phyloP scores from a whole-genome alignment of 768 basidiomycete species.

The Podaxis mareebaensis region DNA sequence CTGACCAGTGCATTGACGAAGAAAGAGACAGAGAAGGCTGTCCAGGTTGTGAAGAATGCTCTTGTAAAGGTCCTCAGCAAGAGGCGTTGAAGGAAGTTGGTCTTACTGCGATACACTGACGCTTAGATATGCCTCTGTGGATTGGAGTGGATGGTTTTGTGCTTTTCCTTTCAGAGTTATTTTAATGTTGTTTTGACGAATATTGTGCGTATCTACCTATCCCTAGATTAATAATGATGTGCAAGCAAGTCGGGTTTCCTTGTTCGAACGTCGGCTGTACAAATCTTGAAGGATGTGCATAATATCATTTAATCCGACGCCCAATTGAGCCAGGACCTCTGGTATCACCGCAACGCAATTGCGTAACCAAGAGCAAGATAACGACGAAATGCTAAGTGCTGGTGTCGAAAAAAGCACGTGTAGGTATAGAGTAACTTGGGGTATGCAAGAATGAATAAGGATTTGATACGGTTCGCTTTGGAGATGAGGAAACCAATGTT shows the following conservation, averaged over 20 bases:
- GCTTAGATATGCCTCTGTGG: background rate
- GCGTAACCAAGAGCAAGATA: background rate
- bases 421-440: background rate
- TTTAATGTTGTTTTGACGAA: background rate
- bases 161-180: background rate
- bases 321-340: background rate
- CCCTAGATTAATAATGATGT: conserved; percentile 4
- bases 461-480: background rate
- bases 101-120: background rate
- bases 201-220: background rate
- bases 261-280: no score
- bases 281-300: no score
- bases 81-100: conserved; percentile 38
- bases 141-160: background rate
- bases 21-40: conserved; percentile 93
- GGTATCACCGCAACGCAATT: background rate
- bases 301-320: no score
- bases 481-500: no score
- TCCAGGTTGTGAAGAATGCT: conserved; percentile 68
- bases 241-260: background rate
- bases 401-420: background rate
- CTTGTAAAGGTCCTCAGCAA: conserved; percentile 72
- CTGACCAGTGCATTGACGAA: conserved; percentile 75
- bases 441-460: background rate
- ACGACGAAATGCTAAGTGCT: background rate